Evolutionary conservation across 768 basidiomycete species (phyloP).

Genomic region (Russula olivacea): DNA sequence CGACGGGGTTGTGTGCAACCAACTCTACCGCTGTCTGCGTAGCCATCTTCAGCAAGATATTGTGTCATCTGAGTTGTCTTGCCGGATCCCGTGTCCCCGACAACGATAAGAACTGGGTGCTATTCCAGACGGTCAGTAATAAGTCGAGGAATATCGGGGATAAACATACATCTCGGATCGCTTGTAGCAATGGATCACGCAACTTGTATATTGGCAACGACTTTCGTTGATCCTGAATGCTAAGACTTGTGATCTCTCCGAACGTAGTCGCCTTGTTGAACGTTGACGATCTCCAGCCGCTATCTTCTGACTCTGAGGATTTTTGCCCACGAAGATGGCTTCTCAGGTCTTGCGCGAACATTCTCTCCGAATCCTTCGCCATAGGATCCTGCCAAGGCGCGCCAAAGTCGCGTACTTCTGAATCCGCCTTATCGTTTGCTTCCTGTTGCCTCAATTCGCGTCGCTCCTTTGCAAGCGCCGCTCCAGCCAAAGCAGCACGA

Average conservation of each 20-base stretch:
- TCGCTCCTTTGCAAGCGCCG: slow-evolving; percentile 90
- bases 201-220: slow-evolving; percentile 94
- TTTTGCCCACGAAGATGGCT: slow-evolving; percentile 78
- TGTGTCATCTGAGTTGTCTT: slow-evolving; percentile 99
- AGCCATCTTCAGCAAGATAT: slow-evolving; percentile 93
- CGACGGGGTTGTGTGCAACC: slow-evolving; percentile 99
- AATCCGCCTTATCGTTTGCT: slow-evolving; percentile 88
- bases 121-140: slow-evolving; percentile 33
- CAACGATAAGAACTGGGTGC: slow-evolving; percentile 97
- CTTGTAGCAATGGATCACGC: slow-evolving; percentile 81
- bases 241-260: slow-evolving; percentile 84
- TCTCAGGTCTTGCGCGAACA: slow-evolving; percentile 91
- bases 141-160: background rate
- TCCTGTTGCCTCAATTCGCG: slow-evolving; percentile 93
- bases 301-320: slow-evolving; percentile 64
- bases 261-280: slow-evolving; percentile 96
- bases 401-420: slow-evolving; percentile 89
- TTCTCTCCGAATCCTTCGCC: slow-evolving; percentile 77
- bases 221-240: slow-evolving; percentile 90
- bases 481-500: slow-evolving; percentile 89
- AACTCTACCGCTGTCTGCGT: slow-evolving; percentile 82
- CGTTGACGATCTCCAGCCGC: slow-evolving; percentile 79
- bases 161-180: slow-evolving; percentile 76
- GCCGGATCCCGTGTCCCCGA: slow-evolving; percentile 97
- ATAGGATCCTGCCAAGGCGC: slow-evolving; percentile 98